Evolutionary conservation across 306 rosid species (phyloP), one percentile per base, ranked within the genome.

Genomic region (Castanea mollissima): DNA sequence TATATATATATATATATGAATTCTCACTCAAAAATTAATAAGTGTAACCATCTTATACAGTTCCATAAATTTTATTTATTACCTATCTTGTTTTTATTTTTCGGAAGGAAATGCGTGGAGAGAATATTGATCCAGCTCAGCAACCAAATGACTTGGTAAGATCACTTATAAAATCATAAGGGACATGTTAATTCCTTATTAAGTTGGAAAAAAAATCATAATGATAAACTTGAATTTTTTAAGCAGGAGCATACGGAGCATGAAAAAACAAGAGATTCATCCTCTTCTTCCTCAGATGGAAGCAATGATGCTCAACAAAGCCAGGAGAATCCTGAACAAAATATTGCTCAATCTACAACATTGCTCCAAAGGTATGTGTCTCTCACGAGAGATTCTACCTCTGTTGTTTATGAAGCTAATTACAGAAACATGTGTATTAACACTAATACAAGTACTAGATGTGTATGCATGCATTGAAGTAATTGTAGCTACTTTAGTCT

Each of bases 241-340:
- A 49, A 49, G 11, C 29, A 75, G 80, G 80, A 58, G 31, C 1
- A 3, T 46, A 2, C 19, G 74, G 27, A 56, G 49, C 12, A 77
- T 56, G 88, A 56, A 68, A 14, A 12, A 59, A 58, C 18, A 38
- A 57, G 78, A 11, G 78, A 19, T 25, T 46, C 55, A 52, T 73
- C 67, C 51, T 79, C 72, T 23, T 71, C 77, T 71, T 73, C 77
- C 34, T 46, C 74, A 13, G 63, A 73, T 63, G 85, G 54, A 77
- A 23, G 29, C 16, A 70, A 55, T 59, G 77, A 44, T 68, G 41
- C 29, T 27, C 74, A 68, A 35, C 55, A 20, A 25, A 57, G 74
- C n/a, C 69, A 77, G 44, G 5, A 8, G 6, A 2, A 51, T 60
- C 46, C 72, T n/a, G 19, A 5, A 20, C 71, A 38, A 20, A 74